These are phyloP conservation scores for Candida qinlingensis DNA, from an alignment of 805 yeast species.

Conservation along the genomic window DNA sequence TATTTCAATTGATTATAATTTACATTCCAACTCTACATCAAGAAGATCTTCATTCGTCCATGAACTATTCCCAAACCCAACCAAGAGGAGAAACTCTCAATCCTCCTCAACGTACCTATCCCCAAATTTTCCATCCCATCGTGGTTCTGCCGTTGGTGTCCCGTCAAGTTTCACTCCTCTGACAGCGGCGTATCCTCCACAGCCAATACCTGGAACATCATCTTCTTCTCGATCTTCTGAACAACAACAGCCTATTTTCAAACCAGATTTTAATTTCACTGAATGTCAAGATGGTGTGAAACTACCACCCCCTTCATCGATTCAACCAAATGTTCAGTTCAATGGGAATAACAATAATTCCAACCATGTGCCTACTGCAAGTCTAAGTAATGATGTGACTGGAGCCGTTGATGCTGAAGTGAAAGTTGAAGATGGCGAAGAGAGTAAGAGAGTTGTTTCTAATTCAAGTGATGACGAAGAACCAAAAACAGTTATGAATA, in stretches of 20 bases:
- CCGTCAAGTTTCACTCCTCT: constrained; percentile 20
- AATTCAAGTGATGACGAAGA: not conserved
- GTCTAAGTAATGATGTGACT: not conserved
- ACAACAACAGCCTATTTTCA: not conserved
- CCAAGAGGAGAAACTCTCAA: constrained; percentile 18
- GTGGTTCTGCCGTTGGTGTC: constrained; percentile 18
- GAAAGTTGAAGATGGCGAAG: not conserved
- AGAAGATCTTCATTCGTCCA: constrained; percentile 40
- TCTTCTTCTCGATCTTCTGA: not conserved
- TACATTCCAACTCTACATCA: constrained; percentile 25
- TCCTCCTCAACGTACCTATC: constrained; percentile 16
- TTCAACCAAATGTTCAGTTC: constrained; percentile 2
- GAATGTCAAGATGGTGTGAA: constrained; percentile 2
- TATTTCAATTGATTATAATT: constrained; percentile 29
- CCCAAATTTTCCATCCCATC: constrained; percentile 20
- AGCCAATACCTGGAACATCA: constrained; percentile 6
- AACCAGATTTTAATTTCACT: constrained; percentile 4
- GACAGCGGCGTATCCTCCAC: constrained; percentile 13
- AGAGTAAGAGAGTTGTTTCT: not conserved
- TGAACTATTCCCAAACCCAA: constrained; percentile 35
- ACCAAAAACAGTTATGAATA: constrained; percentile 11
- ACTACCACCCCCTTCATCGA: constrained; percentile 8
- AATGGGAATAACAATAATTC: not conserved
- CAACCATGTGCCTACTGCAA: constrained; percentile 1
- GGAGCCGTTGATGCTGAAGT: not conserved